Evolutionary conservation across 192 early-diverging fungal species (phyloP), one percentile per base, ranked within the genome.

Genomic region (Dissophora ornata): DNA sequence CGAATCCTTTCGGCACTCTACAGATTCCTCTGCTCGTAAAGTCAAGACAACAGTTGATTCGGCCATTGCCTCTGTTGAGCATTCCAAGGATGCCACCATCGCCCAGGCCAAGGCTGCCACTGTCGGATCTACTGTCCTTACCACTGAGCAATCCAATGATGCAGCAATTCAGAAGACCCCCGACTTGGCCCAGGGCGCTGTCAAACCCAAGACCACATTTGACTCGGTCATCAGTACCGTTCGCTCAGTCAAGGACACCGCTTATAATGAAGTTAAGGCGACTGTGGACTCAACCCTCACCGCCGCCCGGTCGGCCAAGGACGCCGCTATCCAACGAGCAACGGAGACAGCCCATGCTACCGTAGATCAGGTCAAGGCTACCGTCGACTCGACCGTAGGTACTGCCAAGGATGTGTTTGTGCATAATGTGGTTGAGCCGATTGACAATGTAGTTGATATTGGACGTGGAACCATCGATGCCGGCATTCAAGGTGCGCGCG

Each of bases 341-440:
- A 8, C 28, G 8, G 48, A 50, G 0, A 22, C 16, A 26, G 33
- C 25, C 3, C 30, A 40, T 9, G 15, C 28, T 1, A 16, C 29
- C 13, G 30, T 16, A 22, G 18, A 50, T 8, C n/a, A 34, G 1
- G 19, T 19, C 32, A 33, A 40, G 5, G 32, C 19, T 13, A 21
- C 33, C 30, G 46, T 61, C 4, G 30, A 1, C 6, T 9, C 30
- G 32, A 25, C 22, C 19, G 30, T 49, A 5, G 59, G 30, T n/a
- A 16, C 30, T 2, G 33, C 46, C 46, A 61, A 61, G 59, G 21
- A 61, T 32, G 33, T 28, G 3, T n/a, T 61, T 21, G 29, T n/a
- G 19, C 26, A 29, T 15, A 61, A 21, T 19, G 32, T 61, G 1
- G 32, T 36, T 11, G 28, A 45, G 12, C 59, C 59, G 4, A 28